These are phyloP conservation scores for Nitzschia palea DNA, from an alignment of 108 stramenopile species.

Conservation along the genomic window DNA sequence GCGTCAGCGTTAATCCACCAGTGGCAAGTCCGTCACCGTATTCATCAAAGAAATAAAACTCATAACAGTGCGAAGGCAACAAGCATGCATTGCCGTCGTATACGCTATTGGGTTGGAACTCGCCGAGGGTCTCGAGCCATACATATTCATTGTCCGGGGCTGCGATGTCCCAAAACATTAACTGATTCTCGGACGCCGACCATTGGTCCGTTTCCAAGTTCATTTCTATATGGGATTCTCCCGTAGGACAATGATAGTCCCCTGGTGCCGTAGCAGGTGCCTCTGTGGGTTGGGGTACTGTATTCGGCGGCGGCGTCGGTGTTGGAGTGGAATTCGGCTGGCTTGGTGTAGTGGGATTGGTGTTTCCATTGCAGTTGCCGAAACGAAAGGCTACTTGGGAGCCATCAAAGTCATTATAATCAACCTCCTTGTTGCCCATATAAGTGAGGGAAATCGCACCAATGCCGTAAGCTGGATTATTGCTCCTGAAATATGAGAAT, in stretches of 20 bases:
- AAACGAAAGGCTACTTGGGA: background rate
- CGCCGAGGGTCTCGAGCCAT: background rate
- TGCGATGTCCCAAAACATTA: background rate
- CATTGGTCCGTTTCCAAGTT: background rate
- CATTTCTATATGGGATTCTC: background rate
- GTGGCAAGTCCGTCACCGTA: slow-evolving; percentile 1
- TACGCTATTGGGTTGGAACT: background rate
- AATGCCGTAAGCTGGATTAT: background rate
- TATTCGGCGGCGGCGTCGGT: background rate
- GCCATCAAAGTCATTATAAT: background rate
- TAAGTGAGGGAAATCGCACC: background rate
- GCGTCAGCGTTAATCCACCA: slow-evolving; percentile 1
- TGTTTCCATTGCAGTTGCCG: slow-evolving; percentile 7
- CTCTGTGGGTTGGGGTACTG: background rate
- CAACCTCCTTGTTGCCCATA: background rate
- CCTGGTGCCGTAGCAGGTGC: background rate
- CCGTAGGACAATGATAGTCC: background rate
- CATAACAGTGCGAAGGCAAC: background rate
- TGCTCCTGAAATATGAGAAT: background rate
- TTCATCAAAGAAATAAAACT: slow-evolving; percentile 9
- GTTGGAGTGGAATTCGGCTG: background rate
- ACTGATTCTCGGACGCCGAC: background rate
- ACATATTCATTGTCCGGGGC: slow-evolving; percentile 2
- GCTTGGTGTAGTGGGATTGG: background rate
- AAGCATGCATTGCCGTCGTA: slow-evolving; percentile 2